A percentile compares a stretch with the other conserved stretches of the same genome.
Evolutionary conservation across 2,329 filamentous ascomycete species (phyloP).

Genomic region (Septoria petroselini): DNA sequence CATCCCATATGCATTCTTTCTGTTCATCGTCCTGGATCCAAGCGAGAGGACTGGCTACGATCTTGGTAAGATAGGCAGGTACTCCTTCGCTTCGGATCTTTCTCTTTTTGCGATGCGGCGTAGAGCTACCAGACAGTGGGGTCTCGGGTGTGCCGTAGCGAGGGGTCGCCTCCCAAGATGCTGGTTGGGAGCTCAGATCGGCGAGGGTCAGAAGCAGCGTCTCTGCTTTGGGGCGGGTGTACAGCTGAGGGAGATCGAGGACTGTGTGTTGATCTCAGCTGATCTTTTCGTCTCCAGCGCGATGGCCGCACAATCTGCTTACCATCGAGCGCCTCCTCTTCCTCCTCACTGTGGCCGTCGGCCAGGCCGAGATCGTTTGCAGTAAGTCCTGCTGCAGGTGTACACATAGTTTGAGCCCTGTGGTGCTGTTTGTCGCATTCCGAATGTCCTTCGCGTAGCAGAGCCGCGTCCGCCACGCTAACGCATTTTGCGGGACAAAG

Average conservation of each 20-base stretch:
- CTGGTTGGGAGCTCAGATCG: slow-evolving; percentile 63
- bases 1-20: slow-evolving; percentile 70
- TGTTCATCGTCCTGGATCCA: slow-evolving; percentile 68
- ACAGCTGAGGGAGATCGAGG: slow-evolving; percentile 77
- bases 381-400: slow-evolving; percentile 10
- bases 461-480: slow-evolving; percentile 7
- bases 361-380: slow-evolving; percentile 17
- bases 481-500: background rate
- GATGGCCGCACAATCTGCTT: background rate
- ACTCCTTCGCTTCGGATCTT: slow-evolving; percentile 51
- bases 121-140: slow-evolving; percentile 25
- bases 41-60: slow-evolving; percentile 63
- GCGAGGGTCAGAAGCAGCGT: slow-evolving; percentile 65
- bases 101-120: slow-evolving; percentile 33
- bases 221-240: slow-evolving; percentile 67
- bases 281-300: background rate
- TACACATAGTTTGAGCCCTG: slow-evolving; percentile 3
- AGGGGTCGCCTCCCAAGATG: slow-evolving; percentile 60
- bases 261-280: slow-evolving; percentile 43
- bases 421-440: slow-evolving; percentile 2
- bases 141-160: slow-evolving; percentile 27
- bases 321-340: slow-evolving; percentile 37
- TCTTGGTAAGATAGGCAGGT: slow-evolving; percentile 64
- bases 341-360: slow-evolving; percentile 14
- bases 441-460: slow-evolving; percentile 7